Conservation (phyloP, 345 rosid species). For the Hibiscus syriacus region DNA sequence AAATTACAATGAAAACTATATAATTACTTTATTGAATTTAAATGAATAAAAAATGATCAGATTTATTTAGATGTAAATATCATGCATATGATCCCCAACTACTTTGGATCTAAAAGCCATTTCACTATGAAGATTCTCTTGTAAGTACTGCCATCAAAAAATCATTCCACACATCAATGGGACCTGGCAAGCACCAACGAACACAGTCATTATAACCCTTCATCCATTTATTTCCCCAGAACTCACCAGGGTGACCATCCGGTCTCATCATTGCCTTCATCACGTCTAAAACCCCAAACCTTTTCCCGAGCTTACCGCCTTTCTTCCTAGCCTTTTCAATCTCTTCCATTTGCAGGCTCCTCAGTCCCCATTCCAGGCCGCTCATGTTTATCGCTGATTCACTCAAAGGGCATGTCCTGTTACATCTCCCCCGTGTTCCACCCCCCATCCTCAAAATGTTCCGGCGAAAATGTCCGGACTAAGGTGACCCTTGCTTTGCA, state of each 20-base stretch:
- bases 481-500: constrained; percentile 35
- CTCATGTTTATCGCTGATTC: constrained; percentile 17
- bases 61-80: neutral
- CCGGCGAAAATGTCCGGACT: constrained; percentile 73
- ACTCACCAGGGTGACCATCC: constrained; percentile 69
- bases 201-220: too few species aligned
- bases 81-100: neutral
- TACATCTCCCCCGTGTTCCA: constrained; percentile 76
- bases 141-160: too few species aligned
- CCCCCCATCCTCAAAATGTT: constrained; percentile 74
- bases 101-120: neutral
- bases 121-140: too few species aligned
- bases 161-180: too few species aligned
- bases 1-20: neutral
- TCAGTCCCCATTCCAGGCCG: constrained; percentile 38
- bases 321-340: constrained; percentile 17
- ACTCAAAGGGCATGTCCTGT: constrained; percentile 41
- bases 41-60: neutral
- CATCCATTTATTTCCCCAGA: too few species aligned
- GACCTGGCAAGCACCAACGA: too few species aligned
- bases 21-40: neutral
- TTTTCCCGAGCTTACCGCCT: constrained; percentile 24
- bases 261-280: constrained; percentile 77
- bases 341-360: constrained; percentile 49
- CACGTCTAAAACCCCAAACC: constrained; percentile 47